Conservation (phyloP, 1,139 yeast species). For the Scheffersomyces parashehatae region DNA sequence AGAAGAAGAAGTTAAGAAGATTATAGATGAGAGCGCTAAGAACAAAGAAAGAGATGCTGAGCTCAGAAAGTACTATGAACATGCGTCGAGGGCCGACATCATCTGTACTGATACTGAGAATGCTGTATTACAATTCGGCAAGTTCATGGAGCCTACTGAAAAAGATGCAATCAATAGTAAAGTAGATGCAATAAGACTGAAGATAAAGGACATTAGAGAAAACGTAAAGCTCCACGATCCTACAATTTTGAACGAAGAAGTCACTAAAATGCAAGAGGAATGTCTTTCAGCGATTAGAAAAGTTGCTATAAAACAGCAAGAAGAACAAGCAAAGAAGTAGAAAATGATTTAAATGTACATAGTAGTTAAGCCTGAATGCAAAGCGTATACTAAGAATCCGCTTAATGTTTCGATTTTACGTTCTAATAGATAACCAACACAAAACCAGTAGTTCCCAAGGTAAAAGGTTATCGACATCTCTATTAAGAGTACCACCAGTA, state of each 20-base stretch:
- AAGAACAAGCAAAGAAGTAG: slow-evolving; percentile 10
- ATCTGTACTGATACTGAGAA: slow-evolving; percentile 57
- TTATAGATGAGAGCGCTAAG: slow-evolving; percentile 54
- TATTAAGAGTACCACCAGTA: no score
- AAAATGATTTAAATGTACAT: slow-evolving; percentile 4
- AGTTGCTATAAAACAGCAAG: slow-evolving; percentile 48
- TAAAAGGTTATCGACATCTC: no score
- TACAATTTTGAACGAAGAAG: slow-evolving; percentile 38
- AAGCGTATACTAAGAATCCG: no score
- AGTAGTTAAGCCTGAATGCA: background rate
- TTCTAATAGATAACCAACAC: no score
- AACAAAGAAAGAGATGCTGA: slow-evolving; percentile 46
- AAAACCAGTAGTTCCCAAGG: no score
- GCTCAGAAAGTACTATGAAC: slow-evolving; percentile 40
- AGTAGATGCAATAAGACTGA: slow-evolving; percentile 37
- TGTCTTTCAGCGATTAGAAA: slow-evolving; percentile 54
- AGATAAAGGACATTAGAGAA: slow-evolving; percentile 49
- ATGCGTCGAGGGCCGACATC: slow-evolving; percentile 56
- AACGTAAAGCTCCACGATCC: slow-evolving; percentile 35
- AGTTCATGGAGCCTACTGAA: slow-evolving; percentile 39
- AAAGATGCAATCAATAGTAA: slow-evolving; percentile 26
- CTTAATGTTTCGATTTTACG: no score
- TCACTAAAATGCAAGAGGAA: slow-evolving; percentile 51
- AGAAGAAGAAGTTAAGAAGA: slow-evolving; percentile 58
- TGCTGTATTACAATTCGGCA: slow-evolving; percentile 48